Percentiles rank a stretch among this genome's conserved stretches.
Evolutionary conservation across 2,329 filamentous ascomycete genomes (phyloP).

Genomic region (Cladosporium cucumerinum): DNA sequence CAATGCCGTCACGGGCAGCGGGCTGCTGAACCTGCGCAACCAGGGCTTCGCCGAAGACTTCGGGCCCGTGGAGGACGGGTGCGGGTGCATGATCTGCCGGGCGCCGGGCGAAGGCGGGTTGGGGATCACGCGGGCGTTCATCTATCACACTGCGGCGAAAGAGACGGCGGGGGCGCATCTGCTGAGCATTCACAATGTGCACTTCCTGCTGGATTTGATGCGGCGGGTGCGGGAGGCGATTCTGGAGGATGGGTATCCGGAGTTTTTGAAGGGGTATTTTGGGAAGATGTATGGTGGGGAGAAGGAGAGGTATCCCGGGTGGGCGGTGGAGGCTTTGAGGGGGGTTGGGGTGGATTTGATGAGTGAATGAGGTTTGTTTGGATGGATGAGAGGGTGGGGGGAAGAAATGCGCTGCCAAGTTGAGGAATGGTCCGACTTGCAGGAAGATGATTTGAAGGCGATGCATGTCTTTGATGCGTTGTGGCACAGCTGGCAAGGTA

Average conservation of each 20-base stretch:
- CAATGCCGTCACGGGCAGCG: constrained; percentile 79
- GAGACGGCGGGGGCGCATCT: constrained; percentile 87
- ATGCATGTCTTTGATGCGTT: neutral
- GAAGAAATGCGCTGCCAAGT: neutral
- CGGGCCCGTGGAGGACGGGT: constrained; percentile 75
- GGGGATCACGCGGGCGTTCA: constrained; percentile 80
- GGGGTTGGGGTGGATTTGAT: constrained; percentile 77
- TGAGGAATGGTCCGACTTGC: neutral
- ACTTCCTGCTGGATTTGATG: constrained; percentile 88
- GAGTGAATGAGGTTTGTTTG: constrained; percentile 22
- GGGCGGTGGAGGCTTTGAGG: constrained; percentile 77
- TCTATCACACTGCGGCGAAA: constrained; percentile 88
- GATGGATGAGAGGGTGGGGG: neutral
- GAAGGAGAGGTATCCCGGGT: constrained; percentile 67
- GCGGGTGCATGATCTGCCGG: constrained; percentile 74
- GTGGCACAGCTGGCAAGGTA: neutral
- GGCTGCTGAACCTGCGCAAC: constrained; percentile 81
- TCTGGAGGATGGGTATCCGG: constrained; percentile 58
- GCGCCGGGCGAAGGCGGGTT: constrained; percentile 62
- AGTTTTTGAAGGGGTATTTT: constrained; percentile 78
- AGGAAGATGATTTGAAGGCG: neutral
- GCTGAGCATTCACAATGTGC: constrained; percentile 92
- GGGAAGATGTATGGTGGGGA: constrained; percentile 62
- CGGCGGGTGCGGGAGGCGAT: constrained; percentile 63
- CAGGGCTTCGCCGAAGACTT: constrained; percentile 76